Evolutionary conservation across 2,329 filamentous ascomycete species (phyloP).

Genomic region (Bimuria novae-zelandiae): DNA sequence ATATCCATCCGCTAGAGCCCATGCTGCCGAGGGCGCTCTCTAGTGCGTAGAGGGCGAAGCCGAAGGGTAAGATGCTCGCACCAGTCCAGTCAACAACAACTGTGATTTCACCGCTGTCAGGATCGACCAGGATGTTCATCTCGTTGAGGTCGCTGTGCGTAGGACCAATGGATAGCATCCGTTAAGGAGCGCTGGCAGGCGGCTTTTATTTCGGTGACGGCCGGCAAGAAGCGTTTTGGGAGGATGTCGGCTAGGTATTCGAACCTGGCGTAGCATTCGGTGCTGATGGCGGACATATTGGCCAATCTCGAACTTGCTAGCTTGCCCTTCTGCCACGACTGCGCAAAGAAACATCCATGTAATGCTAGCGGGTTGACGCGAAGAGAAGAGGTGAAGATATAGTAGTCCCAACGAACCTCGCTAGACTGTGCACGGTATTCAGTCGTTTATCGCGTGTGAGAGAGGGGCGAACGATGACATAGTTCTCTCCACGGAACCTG

Average conservation of each 20-base stretch:
- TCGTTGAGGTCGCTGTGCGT: constrained; percentile 41
- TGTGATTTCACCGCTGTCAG: constrained; percentile 30
- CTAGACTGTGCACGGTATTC: too few relatives aligned
- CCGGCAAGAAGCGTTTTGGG: constrained; percentile 41
- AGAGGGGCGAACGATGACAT: too few relatives aligned
- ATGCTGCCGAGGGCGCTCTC: constrained; percentile 27
- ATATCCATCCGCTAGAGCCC: constrained; percentile 12
- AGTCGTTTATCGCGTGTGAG: too few relatives aligned
- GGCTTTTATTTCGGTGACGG: constrained; percentile 38
- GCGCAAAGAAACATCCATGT: constrained; percentile 4
- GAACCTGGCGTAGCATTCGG: constrained; percentile 1
- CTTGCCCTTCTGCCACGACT: constrained; percentile 1
- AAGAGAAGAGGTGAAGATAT: too few relatives aligned
- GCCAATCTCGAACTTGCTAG: constrained; percentile 1
- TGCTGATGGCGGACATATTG: not conserved
- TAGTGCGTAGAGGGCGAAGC: constrained; percentile 33
- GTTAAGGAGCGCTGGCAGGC: constrained; percentile 41
- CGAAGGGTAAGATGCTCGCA: constrained; percentile 33
- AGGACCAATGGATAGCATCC: constrained; percentile 46
- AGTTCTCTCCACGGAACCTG: too few relatives aligned
- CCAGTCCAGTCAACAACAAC: constrained; percentile 41
- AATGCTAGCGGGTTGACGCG: constrained; percentile 5
- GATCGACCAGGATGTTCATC: constrained; percentile 20
- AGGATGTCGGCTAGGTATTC: constrained; percentile 34
- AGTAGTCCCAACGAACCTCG: too few relatives aligned